Conservation (phyloP, 2,329 filamentous ascomycete species). For the Phialophora verrucosa region DNA sequence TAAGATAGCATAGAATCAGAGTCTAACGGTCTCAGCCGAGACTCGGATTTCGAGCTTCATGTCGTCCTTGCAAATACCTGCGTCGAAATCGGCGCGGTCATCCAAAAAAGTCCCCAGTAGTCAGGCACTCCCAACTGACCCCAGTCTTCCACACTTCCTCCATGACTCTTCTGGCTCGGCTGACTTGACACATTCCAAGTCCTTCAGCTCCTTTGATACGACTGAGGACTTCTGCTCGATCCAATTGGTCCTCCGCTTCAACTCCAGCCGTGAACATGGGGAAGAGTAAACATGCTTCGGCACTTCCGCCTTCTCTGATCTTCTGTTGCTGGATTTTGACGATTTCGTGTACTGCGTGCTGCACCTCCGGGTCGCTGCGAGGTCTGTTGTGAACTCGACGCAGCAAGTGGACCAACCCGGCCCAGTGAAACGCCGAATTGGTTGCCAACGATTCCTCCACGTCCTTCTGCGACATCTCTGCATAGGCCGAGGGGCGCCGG, state of each 20-base stretch:
- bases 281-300: slow-evolving; percentile 77
- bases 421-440: slow-evolving; percentile 80
- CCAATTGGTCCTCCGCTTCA: slow-evolving; percentile 64
- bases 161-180: slow-evolving; percentile 68
- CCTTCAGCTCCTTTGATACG: slow-evolving; percentile 71
- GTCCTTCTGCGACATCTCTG: slow-evolving; percentile 64
- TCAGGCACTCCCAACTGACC: slow-evolving; percentile 70
- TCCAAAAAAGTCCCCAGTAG: slow-evolving; percentile 69
- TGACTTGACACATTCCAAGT: slow-evolving; percentile 76
- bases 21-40: neutral
- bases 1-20: slow-evolving; percentile 3
- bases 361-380: slow-evolving; percentile 64
- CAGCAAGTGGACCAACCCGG: slow-evolving; percentile 75
- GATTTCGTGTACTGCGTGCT: slow-evolving; percentile 67
- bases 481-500: slow-evolving; percentile 43
- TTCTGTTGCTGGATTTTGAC: slow-evolving; percentile 63
- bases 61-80: neutral
- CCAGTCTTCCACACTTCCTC: slow-evolving; percentile 72
- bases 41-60: neutral
- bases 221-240: slow-evolving; percentile 67
- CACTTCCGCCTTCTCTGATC: slow-evolving; percentile 69
- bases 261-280: slow-evolving; percentile 85
- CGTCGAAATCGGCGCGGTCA: slow-evolving; percentile 44
- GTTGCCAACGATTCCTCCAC: slow-evolving; percentile 70
- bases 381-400: slow-evolving; percentile 72